A percentile compares a stretch with the other conserved stretches of the same genome.
Conservation (phyloP, 2,329 filamentous ascomycete species). For the Rasamsonia emersonii region DNA sequence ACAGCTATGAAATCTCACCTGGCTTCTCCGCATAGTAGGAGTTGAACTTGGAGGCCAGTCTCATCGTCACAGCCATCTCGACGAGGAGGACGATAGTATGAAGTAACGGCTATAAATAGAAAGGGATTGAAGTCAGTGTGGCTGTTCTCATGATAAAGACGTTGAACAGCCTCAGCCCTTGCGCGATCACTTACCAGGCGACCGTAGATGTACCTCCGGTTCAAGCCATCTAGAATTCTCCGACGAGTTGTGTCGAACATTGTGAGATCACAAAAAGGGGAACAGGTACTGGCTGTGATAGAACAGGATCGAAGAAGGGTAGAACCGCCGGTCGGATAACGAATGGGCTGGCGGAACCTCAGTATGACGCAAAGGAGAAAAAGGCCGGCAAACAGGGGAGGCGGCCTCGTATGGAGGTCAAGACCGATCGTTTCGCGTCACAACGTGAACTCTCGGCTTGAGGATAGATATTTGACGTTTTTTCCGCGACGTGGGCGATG, state of each 20-base stretch:
- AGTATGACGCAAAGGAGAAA: constrained; percentile 31
- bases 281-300: too few relatives aligned
- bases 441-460: too few relatives aligned
- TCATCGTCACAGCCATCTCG: constrained; percentile 77
- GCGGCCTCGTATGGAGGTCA: neutral
- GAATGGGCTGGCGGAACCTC: constrained; percentile 16
- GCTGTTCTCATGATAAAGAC: neutral
- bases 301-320: constrained; percentile 17
- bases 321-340: constrained; percentile 14
- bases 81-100: constrained; percentile 77
- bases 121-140: constrained; percentile 8
- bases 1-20: constrained; percentile 44
- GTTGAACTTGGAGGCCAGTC: constrained; percentile 82
- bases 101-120: constrained; percentile 62
- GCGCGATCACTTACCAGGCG: constrained; percentile 28
- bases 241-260: constrained; percentile 27
- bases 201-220: constrained; percentile 40
- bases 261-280: constrained; percentile 11
- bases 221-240: constrained; percentile 36
- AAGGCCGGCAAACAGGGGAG: neutral
- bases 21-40: constrained; percentile 87
- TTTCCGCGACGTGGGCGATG: too few relatives aligned
- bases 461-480: too few relatives aligned
- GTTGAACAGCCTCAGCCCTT: neutral
- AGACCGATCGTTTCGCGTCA: too few relatives aligned